Base-by-base conservation (phyloP, 176 grass and related monocot genomes). In the Eragrostis curvula region DNA sequence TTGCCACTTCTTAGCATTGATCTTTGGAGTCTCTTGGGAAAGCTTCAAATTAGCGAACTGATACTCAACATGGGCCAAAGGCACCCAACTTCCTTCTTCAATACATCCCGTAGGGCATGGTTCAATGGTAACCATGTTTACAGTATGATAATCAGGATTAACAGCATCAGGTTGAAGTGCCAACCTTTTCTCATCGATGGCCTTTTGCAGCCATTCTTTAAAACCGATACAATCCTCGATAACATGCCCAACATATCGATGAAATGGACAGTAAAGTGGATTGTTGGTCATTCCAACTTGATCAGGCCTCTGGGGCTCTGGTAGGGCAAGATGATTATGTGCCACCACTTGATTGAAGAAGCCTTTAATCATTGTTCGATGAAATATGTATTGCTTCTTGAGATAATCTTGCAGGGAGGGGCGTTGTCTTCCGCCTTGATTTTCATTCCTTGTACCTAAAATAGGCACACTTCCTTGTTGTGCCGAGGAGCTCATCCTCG, bases 31-130 rank as follows among this genome's bases (percentile, higher is more conserved):
- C 1, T 45, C 43, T 45, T 7, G 8, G 3, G 43, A 1, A 45
- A 45, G 43, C 43, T 7, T 10, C 43, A 45, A 9, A 10, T 10
- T 45, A 42, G 12, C 12, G 5, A 27, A n/a, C 8, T 16, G 68
- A 6, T 47, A 42, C 23, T 45, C 68, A 0, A 69, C 10, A 8
- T 48, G 11, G 0, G n/a, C 1, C 2, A 70, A 24, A 4, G 68
- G 43, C 0, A 70, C 42, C 68, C 43, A 70, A 70, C 8, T 5
- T 5, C 8, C 9, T 0, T 66, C 62, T 9, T 66, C 9, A 9
- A 0, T 66, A 5, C 0, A 1, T n/a, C 5, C 1, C 9, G 0
- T 6, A 12, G 10, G 0, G 1, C 10, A 7, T 8, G 72, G 1
- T 4, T 7, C 7, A 0, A 75, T 6, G 0, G 30, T 42, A 5